Evolutionary conservation across 1,284 basidiomycete species (phyloP), one percentile per base, ranked within the genome.

Genomic region (Neonothopanus nambi): DNA sequence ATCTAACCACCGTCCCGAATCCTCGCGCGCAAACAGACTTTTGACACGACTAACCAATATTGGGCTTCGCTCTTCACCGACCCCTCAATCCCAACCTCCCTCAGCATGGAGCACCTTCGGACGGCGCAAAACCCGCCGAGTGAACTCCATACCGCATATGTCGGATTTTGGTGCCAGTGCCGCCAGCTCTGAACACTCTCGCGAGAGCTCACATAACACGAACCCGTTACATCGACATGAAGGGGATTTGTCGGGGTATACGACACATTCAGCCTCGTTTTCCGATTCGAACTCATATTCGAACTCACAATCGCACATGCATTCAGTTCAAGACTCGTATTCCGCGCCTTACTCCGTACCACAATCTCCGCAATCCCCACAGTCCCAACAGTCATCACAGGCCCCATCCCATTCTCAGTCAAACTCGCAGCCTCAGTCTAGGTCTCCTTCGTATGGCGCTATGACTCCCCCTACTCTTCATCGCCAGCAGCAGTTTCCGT

Each of bases 41-140:
- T 33, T 53, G 11, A 47, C 39, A 13, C 44, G 45, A 35, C 18
- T 54, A 6, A 42, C 46, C 20, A 46, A 39, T 24, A 36, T 48
- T 42, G 24, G 38, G 17, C 36, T 26, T 6, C 52, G 52, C 20
- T 24, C 52, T n/a, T 44, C 46, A 30, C 39, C 52, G 6, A 48
- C 39, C n/a, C 38, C 45, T 18, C 43, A 17, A 28, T 30, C 43
- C 8, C 43, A 26, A 2, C 52, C 52, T 26, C 52, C 52, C 4
- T 54, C 52, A 26, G 52, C 52, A 9, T 54, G 52, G 52, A 54
- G 37, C 24, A 54, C 52, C 8, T 54, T 54, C 43, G 52, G 52
- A 17, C 37, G 46, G 24, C 35, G 51, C 21, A 54, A 43, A 26
- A 42, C 45, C 15, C 39, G 39, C 21, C 30, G 45, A 38, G 37